Conservation (phyloP, 805 yeast species). For the Lachancea fermentati region DNA sequence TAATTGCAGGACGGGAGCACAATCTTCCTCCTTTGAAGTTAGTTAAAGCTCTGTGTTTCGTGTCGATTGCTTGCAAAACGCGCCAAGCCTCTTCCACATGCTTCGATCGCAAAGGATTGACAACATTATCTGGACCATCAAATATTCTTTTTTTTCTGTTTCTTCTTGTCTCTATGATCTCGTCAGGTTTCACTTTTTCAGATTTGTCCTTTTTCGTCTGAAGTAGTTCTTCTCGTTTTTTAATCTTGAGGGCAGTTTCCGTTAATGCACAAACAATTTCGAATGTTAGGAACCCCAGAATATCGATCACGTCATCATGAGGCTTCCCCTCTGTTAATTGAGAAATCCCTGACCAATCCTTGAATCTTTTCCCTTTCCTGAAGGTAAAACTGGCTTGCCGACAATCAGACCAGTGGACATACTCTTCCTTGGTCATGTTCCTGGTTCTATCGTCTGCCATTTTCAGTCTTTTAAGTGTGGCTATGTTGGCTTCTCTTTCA, state of each 20-base stretch:
- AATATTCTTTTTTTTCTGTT: slow-evolving; percentile 53
- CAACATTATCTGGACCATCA: slow-evolving; percentile 84
- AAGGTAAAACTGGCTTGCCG: slow-evolving; percentile 96
- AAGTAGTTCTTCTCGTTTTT: slow-evolving; percentile 56
- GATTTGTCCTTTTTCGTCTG: slow-evolving; percentile 35
- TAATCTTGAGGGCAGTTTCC: slow-evolving; percentile 81
- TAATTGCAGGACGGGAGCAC: slow-evolving; percentile 31
- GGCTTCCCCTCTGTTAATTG: slow-evolving; percentile 85
- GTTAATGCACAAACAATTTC: slow-evolving; percentile 94
- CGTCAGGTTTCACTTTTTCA: slow-evolving; percentile 29
- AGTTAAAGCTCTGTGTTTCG: slow-evolving; percentile 57
- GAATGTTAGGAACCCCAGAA: slow-evolving; percentile 89
- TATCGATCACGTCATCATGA: slow-evolving; percentile 94
- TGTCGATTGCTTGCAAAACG: slow-evolving; percentile 53
- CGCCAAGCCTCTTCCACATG: slow-evolving; percentile 92
- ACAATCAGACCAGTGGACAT: slow-evolving; percentile 98
- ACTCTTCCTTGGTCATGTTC: slow-evolving; percentile 93
- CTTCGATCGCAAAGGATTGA: slow-evolving; percentile 67
- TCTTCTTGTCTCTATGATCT: slow-evolving; percentile 35
- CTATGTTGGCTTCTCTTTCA: slow-evolving; percentile 81
- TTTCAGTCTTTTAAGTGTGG: slow-evolving; percentile 82
- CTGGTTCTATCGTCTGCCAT: slow-evolving; percentile 91
- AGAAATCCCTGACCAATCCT: slow-evolving; percentile 92
- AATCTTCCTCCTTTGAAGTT: slow-evolving; percentile 55
- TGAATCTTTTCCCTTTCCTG: slow-evolving; percentile 85